Conservation (phyloP, 805 yeast species). For the Candida cerambycidarum region DNA sequence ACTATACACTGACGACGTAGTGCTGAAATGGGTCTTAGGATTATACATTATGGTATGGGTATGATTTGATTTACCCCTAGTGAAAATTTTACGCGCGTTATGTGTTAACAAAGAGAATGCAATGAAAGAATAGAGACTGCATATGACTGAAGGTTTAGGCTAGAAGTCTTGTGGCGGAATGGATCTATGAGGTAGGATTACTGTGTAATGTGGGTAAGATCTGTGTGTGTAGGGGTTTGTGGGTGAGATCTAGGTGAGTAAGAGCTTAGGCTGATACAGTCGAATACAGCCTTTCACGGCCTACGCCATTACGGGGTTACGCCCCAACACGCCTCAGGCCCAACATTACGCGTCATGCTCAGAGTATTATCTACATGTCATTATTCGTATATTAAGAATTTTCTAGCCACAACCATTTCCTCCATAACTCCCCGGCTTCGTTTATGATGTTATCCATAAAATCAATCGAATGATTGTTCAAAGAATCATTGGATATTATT, state of each 20-base stretch:
- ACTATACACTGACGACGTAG: constrained; percentile 39
- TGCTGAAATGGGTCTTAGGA: constrained; percentile 24
- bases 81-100: neutral
- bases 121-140: neutral
- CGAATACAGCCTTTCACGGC: too few species aligned
- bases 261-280: too few species aligned
- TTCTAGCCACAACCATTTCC: constrained; percentile 68
- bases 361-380: too few species aligned
- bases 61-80: constrained; percentile 7
- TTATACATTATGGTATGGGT: neutral
- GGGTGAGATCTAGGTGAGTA: too few species aligned
- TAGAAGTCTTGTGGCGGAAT: too few species aligned
- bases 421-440: constrained; percentile 87
- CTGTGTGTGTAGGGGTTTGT: too few species aligned
- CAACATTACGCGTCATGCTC: too few species aligned
- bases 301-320: too few species aligned
- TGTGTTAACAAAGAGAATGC: neutral
- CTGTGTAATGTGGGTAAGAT: too few species aligned
- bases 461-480: constrained; percentile 39
- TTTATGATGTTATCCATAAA: constrained; percentile 72
- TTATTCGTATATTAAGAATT: neutral
- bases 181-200: too few species aligned
- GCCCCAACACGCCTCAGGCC: too few species aligned
- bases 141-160: too few species aligned
- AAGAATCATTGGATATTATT: constrained; percentile 30